Conservation (phyloP, 768 basidiomycete genomes). For the Cubamyces lactineus region DNA sequence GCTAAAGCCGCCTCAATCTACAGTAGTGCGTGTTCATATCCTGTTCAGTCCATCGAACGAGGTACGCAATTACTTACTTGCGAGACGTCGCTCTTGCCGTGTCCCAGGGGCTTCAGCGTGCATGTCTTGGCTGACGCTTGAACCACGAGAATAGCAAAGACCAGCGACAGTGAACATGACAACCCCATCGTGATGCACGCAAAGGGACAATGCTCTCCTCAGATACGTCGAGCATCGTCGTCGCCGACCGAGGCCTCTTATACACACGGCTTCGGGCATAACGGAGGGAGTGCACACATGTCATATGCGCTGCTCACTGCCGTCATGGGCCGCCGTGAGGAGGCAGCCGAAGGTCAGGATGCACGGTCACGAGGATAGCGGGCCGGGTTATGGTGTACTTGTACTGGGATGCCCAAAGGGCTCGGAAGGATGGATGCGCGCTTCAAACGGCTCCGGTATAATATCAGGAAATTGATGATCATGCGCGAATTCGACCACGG, state of each 20-base stretch:
- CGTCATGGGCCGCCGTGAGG: not conserved
- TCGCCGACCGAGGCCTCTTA: too few relatives aligned
- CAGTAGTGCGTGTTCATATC: not conserved
- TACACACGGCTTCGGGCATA: not conserved
- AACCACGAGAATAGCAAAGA: not conserved
- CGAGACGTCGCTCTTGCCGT: conserved; percentile 30
- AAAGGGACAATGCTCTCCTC: not conserved
- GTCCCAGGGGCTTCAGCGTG: conserved; percentile 28
- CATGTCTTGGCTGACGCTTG: conserved; percentile 21
- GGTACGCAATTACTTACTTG: conserved; percentile 21
- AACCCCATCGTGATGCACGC: not conserved
- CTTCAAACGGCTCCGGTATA: not conserved
- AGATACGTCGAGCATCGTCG: too few relatives aligned
- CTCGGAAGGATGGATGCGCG: too few relatives aligned
- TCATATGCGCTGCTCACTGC: conserved; percentile 6
- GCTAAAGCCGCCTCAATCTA: conserved; percentile 54
- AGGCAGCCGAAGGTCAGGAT: not conserved
- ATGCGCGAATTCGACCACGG: not conserved
- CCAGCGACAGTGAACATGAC: not conserved
- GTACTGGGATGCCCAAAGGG: too few relatives aligned
- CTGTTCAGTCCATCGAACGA: not conserved
- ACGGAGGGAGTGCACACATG: not conserved
- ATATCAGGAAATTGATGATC: not conserved
- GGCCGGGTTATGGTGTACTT: conserved; percentile 1
- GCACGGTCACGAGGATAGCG: conserved; percentile 6